Evolutionary conservation across 176 grass and related monocot genomes (phyloP).

Genomic region (Zizania latifolia): DNA sequence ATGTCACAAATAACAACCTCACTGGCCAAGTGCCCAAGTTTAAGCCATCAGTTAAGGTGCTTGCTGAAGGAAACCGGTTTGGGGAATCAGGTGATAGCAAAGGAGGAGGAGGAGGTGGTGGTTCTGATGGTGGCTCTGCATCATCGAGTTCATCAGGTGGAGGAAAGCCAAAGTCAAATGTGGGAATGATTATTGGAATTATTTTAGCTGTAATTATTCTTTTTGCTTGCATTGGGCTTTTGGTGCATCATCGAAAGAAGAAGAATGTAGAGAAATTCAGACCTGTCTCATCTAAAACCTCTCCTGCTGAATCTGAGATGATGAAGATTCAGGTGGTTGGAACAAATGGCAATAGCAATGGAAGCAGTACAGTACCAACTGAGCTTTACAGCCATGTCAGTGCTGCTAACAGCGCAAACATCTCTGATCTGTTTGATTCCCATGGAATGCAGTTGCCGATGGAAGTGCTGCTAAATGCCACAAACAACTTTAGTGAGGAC

Average conservation of each 20-base stretch:
- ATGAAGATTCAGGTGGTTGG: slow-evolving; percentile 40
- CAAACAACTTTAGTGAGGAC: slow-evolving; percentile 73
- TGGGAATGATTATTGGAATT: slow-evolving; percentile 48
- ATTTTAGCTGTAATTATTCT: slow-evolving; percentile 53
- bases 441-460: slow-evolving; percentile 79
- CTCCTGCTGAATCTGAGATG: slow-evolving; percentile 38
- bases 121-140: slow-evolving; percentile 25
- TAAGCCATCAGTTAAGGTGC: slow-evolving; percentile 43
- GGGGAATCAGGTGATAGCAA: slow-evolving; percentile 39
- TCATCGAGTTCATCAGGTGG: slow-evolving; percentile 13
- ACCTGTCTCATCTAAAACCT: slow-evolving; percentile 34
- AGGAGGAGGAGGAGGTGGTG: slow-evolving; percentile 15
- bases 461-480: slow-evolving; percentile 56
- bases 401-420: slow-evolving; percentile 24
- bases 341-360: slow-evolving; percentile 29
- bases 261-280: slow-evolving; percentile 54
- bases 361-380: slow-evolving; percentile 18
- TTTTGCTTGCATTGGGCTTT: slow-evolving; percentile 35
- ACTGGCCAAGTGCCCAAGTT: slow-evolving; percentile 65
- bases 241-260: slow-evolving; percentile 40
- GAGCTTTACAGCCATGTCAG: slow-evolving; percentile 41
- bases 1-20: slow-evolving; percentile 77
- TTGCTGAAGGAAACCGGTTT: slow-evolving; percentile 48
- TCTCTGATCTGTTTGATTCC: slow-evolving; percentile 43
- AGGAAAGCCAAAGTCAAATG: slow-evolving; percentile 21